phyloP scores from a whole-genome alignment of 179 eudicot genomes.

The Spinacia oleracea region DNA sequence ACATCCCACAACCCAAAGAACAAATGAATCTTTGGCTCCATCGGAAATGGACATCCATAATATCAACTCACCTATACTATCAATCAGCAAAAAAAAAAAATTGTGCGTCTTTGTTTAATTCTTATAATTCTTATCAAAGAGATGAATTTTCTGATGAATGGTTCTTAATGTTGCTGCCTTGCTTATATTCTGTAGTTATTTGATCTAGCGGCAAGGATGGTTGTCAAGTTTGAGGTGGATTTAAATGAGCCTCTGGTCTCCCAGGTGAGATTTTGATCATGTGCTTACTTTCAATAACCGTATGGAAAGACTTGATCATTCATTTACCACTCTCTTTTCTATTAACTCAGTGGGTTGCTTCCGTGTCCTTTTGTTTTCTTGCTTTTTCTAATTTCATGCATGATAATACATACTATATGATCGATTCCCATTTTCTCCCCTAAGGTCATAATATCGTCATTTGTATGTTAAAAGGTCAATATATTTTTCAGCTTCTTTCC shows the following conservation, averaged over 20 bases:
- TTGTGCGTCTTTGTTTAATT: background rate
- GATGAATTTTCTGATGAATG: background rate
- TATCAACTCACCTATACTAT: background rate
- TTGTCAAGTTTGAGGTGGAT: conserved; percentile 77
- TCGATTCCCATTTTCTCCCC: background rate
- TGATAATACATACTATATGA: background rate
- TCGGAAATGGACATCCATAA: too few species aligned
- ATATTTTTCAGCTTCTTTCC: background rate
- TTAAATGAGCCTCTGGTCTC: conserved; percentile 78
- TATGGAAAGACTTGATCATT: background rate
- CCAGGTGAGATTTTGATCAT: conserved; percentile 51
- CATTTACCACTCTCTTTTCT: background rate
- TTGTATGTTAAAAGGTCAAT: background rate
- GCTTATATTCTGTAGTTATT: conserved; percentile 4
- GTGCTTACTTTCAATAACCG: background rate
- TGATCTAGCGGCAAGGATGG: conserved; percentile 47
- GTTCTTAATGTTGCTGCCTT: background rate
- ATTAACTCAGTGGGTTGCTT: background rate
- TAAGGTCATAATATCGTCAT: background rate
- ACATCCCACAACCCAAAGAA: too few species aligned
- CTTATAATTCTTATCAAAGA: background rate
- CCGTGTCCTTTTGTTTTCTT: background rate
- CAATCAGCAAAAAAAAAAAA: background rate
- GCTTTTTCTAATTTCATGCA: background rate
- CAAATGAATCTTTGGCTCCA: too few species aligned